These are phyloP conservation scores for Guadua angustifolia DNA, from an alignment of 176 grass and related monocot genomes.

Conservation along the genomic window DNA sequence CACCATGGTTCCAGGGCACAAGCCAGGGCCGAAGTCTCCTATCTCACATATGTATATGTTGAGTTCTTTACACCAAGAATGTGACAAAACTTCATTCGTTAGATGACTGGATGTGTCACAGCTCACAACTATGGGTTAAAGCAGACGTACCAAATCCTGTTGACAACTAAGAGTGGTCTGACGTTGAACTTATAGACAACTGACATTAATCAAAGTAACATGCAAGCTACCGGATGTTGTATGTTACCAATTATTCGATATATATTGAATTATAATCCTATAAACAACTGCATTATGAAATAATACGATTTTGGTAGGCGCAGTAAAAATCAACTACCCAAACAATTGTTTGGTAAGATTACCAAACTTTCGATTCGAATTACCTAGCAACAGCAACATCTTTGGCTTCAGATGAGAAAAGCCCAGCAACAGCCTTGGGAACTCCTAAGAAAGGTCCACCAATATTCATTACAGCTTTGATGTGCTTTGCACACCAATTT, in stretches of 20 bases:
- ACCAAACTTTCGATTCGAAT: slow-evolving; percentile 21
- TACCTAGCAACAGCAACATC: slow-evolving; percentile 98
- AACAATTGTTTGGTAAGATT: not conserved
- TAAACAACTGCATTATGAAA: slow-evolving; percentile 39
- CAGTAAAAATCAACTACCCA: not conserved
- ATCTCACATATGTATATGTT: too few relatives aligned
- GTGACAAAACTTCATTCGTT: not conserved
- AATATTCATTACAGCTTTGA: slow-evolving; percentile 95
- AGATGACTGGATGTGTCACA: slow-evolving; percentile 1
- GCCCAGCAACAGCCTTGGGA: slow-evolving; percentile 85
- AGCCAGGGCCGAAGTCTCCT: too few relatives aligned
- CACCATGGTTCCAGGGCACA: too few relatives aligned
- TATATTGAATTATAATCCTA: slow-evolving; percentile 13
- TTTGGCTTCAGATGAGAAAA: slow-evolving; percentile 98
- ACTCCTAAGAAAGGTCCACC: slow-evolving; percentile 96
- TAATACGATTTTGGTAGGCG: not conserved
- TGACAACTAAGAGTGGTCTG: not conserved
- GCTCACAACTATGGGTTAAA: not conserved
- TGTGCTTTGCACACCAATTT: slow-evolving; percentile 90
- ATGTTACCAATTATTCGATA: slow-evolving; percentile 14
- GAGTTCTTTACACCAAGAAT: too few relatives aligned
- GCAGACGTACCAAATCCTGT: not conserved
- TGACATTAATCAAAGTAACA: slow-evolving; percentile 11
- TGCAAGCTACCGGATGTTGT: not conserved
- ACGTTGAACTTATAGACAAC: slow-evolving; percentile 7